Conservation (phyloP, 139 green algal species). For the Pseudopediastrum boryanum region DNA sequence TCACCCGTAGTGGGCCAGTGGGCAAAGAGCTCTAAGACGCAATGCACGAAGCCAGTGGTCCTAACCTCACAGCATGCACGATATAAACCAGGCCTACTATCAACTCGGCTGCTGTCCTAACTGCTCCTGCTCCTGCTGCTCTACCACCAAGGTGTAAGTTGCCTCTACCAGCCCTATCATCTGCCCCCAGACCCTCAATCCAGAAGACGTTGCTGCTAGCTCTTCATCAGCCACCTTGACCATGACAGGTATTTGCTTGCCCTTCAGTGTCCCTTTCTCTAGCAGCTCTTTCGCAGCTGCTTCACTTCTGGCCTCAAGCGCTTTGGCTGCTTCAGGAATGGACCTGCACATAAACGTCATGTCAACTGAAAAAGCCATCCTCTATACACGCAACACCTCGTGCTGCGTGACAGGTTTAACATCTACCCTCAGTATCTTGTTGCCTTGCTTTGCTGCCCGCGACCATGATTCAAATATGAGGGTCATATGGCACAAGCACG, state of each 20-base stretch:
- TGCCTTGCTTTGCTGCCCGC: too few species aligned
- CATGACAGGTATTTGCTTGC: conserved; percentile 26
- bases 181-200: conserved; percentile 26
- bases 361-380: too few species aligned
- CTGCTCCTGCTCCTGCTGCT: background rate
- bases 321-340: background rate
- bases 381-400: too few species aligned
- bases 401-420: too few species aligned
- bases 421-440: too few species aligned
- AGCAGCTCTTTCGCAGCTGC: conserved; percentile 21
- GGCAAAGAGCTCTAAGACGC: too few species aligned
- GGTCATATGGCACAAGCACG: too few species aligned
- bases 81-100: too few species aligned
- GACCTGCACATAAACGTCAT: conserved; percentile 13
- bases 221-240: conserved; percentile 25
- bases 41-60: too few species aligned
- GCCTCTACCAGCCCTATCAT: conserved; percentile 23
- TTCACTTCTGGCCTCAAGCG: background rate
- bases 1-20: too few species aligned
- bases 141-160: conserved; percentile 3
- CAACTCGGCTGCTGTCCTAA: background rate
- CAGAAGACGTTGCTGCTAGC: conserved; percentile 21
- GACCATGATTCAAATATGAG: too few species aligned
- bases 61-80: too few species aligned
- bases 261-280: conserved; percentile 14